These are phyloP conservation scores for Leccinum obscurum DNA, from an alignment of 768 basidiomycete genomes.

Conservation along the genomic window DNA sequence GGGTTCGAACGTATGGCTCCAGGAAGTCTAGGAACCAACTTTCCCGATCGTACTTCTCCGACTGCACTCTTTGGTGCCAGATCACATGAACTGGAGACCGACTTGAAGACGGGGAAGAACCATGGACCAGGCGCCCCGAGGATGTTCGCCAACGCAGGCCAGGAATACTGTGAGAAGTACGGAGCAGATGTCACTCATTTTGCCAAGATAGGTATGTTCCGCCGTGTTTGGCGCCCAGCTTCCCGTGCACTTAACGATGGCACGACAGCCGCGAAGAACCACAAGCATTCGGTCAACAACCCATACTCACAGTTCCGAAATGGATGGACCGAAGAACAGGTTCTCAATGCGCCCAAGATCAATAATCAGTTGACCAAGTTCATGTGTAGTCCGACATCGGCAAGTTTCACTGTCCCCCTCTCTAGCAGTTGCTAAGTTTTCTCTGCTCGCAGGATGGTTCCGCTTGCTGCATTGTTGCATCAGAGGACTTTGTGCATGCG, in stretches of 20 bases:
- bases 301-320: constrained; percentile 85
- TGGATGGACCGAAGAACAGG: constrained; percentile 73
- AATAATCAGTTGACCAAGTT: constrained; percentile 74
- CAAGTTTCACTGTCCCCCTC: constrained; percentile 24
- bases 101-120: constrained; percentile 50
- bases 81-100: constrained; percentile 48
- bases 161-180: constrained; percentile 77
- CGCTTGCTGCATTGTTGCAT: constrained; percentile 74
- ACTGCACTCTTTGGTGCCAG: constrained; percentile 45
- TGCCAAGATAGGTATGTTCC: constrained; percentile 67
- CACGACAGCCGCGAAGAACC: constrained; percentile 75
- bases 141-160: constrained; percentile 69
- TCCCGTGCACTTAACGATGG: background rate
- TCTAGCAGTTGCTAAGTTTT: background rate
- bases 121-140: constrained; percentile 70
- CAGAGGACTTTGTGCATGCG: constrained; percentile 72
- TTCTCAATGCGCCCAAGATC: constrained; percentile 65
- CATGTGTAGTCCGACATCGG: constrained; percentile 88
- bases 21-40: constrained; percentile 69
- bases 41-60: constrained; percentile 52
- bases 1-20: constrained; percentile 87
- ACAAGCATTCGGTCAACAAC: constrained; percentile 78
- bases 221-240: background rate
- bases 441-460: constrained; percentile 59
- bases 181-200: constrained; percentile 67